Evolutionary conservation across 2,329 filamentous ascomycete species (phyloP), one percentile per base, ranked within the genome.

Genomic region (Exophiala xenobiotica): DNA sequence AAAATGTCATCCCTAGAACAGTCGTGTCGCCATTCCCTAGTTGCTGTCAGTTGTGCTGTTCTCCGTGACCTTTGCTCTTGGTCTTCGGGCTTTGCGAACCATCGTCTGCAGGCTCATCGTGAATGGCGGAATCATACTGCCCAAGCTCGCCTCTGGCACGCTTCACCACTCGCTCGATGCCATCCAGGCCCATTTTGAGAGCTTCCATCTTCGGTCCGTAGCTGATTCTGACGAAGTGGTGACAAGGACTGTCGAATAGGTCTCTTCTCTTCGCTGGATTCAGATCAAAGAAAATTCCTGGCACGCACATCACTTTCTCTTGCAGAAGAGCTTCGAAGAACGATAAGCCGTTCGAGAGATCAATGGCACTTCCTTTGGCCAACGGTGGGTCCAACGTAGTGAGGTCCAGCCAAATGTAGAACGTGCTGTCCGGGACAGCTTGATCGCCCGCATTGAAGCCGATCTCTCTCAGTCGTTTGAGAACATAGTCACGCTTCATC

Each of bases 281-380:
- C 59, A 97, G 73, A 65, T 97, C 92, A 69, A 97, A 97, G 80
- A 97, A 97, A 70, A 97, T 97, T 54, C 92, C 92, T 0, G 92
- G 92, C 3, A 97, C 92, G 14, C 96, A 90, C 65, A 96, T 96
- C 61, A 95, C 89, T 78, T 95, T 95, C 77, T 96, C 90, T 65
- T 88, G 83, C 38, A 97, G 76, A 67, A 93, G 93, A 23, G 90
- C 90, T 68, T 93, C 84, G 82, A 97, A 96, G 80, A 97, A 97
- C 75, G 95, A 96, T 65, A 97, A 76, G 6, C 92, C 92, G 68
- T 97, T 92, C 53, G 87, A 86, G 68, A 97, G 95, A 56, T 84
- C 81, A 22, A 60, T 18, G n/a, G 80, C 79, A 0, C 92, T 68
- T 49, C 68, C 62, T 12, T 58, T 69, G 77, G 84, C 62, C 81